Evolutionary conservation across 192 early-diverging fungal species (phyloP).

Genomic region (Backusella morwellensis): DNA sequence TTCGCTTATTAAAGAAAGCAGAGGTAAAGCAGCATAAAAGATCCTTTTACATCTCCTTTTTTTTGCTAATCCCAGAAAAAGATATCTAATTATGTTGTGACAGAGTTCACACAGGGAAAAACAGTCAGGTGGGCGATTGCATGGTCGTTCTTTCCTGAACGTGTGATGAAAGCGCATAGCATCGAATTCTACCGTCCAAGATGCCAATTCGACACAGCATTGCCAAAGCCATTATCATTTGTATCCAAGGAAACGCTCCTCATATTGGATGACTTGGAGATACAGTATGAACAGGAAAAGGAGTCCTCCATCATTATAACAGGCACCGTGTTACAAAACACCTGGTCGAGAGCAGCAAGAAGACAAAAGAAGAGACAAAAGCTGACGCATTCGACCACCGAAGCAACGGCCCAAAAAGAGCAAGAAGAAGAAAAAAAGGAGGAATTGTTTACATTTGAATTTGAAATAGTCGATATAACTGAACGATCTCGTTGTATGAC

Average conservation of each 20-base stretch:
- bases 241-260: background rate
- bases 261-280: constrained; percentile 7
- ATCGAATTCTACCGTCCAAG: constrained; percentile 17
- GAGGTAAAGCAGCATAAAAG: constrained; percentile 25
- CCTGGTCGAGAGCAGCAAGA: constrained; percentile 36
- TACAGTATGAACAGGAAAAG: background rate
- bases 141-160: constrained; percentile 51
- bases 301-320: background rate
- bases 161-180: constrained; percentile 20
- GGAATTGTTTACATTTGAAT: constrained; percentile 5
- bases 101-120: constrained; percentile 53
- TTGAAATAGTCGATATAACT: background rate
- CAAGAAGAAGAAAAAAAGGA: background rate
- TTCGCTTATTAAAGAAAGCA: constrained; percentile 38
- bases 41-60: too few species aligned
- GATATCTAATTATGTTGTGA: constrained; percentile 54
- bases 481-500: background rate
- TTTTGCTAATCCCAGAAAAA: constrained; percentile 3
- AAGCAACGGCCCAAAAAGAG: background rate
- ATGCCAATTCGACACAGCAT: constrained; percentile 5
- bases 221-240: background rate
- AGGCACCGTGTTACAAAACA: constrained; percentile 8
- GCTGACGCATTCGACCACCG: background rate
- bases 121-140: constrained; percentile 55
- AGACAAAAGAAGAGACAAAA: constrained; percentile 14